Evolutionary conservation across 495 filamentous ascomycete genomes (phyloP).

Genomic region (Jackrogersella multiformis): DNA sequence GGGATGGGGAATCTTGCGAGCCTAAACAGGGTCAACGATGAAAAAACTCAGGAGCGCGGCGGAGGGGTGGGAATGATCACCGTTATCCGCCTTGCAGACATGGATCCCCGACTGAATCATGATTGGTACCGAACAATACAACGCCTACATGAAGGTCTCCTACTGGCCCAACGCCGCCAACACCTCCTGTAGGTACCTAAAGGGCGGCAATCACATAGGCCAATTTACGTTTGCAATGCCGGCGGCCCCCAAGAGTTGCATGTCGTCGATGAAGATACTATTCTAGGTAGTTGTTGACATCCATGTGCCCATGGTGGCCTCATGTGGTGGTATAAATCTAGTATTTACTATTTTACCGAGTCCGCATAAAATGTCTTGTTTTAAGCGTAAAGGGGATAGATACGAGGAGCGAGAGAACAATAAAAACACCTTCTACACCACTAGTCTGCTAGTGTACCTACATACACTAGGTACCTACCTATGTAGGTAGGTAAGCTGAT

Average conservation of each 20-base stretch:
- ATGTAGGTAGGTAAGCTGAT: too few relatives aligned
- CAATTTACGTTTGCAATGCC: constrained; percentile 27
- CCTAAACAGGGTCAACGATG: constrained; percentile 17
- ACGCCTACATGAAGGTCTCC: constrained; percentile 14
- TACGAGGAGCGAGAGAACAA: background rate
- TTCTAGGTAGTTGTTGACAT: constrained; percentile 11
- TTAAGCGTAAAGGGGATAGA: background rate
- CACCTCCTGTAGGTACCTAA: constrained; percentile 25
- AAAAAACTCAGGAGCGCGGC: constrained; percentile 2
- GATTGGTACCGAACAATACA: constrained; percentile 38
- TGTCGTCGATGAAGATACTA: constrained; percentile 3
- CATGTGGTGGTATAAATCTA: constrained; percentile 6
- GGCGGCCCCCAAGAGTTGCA: constrained; percentile 14
- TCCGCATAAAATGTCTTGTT: background rate
- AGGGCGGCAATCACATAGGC: constrained; percentile 36
- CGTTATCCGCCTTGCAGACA: constrained; percentile 38
- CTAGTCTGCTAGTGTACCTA: too few relatives aligned
- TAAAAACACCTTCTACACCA: background rate
- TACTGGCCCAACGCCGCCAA: constrained; percentile 17
- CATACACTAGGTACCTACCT: background rate
- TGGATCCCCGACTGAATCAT: constrained; percentile 20
- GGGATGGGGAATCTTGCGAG: constrained; percentile 38
- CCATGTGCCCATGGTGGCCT: background rate
- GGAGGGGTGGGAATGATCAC: constrained; percentile 28
- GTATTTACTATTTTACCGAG: background rate